These are phyloP conservation scores for Hydnomerulius pinastri DNA, from an alignment of 768 basidiomycete species.

Conservation along the genomic window DNA sequence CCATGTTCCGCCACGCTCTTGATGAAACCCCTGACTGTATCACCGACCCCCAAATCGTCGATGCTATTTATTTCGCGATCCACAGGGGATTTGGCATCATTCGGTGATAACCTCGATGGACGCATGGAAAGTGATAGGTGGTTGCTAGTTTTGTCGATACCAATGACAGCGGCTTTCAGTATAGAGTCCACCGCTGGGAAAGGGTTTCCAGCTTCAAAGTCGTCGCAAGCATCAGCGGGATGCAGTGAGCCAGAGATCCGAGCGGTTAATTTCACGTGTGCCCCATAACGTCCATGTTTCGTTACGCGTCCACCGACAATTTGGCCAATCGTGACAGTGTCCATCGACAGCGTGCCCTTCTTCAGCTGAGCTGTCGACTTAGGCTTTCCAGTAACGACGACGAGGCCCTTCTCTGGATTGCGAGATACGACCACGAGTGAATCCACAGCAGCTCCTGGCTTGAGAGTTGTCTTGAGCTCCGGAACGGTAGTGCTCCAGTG, in stretches of 20 bases:
- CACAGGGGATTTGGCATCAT: constrained; percentile 47
- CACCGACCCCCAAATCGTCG: constrained; percentile 66
- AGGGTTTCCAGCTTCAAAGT: constrained; percentile 60
- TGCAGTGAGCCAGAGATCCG: constrained; percentile 77
- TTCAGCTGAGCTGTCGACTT: constrained; percentile 52
- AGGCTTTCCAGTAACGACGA: constrained; percentile 79
- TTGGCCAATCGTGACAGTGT: constrained; percentile 70
- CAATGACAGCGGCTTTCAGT: constrained; percentile 71
- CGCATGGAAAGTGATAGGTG: constrained; percentile 83
- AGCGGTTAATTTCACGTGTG: constrained; percentile 73
- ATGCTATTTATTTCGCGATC: constrained; percentile 71
- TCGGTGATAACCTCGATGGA: constrained; percentile 63
- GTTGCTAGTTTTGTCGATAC: constrained; percentile 63
- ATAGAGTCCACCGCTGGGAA: constrained; percentile 67
- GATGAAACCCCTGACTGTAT: constrained; percentile 84
- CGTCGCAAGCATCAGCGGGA: constrained; percentile 79
- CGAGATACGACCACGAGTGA: constrained; percentile 89
- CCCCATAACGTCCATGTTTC: constrained; percentile 69
- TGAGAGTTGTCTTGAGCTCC: constrained; percentile 63
- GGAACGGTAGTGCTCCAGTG: constrained; percentile 64
- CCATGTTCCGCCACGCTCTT: constrained; percentile 87
- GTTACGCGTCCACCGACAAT: constrained; percentile 80
- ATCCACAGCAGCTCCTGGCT: constrained; percentile 67
- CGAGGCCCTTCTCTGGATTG: constrained; percentile 81
- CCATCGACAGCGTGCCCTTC: constrained; percentile 60